A percentile compares a stretch with the other conserved stretches of the same genome.
Conservation (phyloP, 345 rosid genomes). For the Citrus inodora region DNA sequence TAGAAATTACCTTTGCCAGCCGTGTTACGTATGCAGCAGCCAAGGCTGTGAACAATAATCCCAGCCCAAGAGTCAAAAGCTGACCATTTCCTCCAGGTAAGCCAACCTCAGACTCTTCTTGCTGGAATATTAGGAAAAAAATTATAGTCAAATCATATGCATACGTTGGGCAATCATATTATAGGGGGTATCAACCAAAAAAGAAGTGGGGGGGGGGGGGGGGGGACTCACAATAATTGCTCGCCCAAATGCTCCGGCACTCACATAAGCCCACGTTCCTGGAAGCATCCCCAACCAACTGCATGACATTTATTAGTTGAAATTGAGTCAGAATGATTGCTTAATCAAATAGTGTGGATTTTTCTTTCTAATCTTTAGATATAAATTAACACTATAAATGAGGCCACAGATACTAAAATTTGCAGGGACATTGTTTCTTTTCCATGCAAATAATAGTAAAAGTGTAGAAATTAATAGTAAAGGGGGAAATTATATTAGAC, state of each 20-base stretch:
- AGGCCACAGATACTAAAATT: background rate
- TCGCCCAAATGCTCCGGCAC: constrained; percentile 94
- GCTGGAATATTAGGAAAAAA: constrained; percentile 36
- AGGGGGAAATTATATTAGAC: background rate
- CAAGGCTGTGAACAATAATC: constrained; percentile 76
- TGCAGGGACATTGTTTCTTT: background rate
- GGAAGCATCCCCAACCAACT: constrained; percentile 99
- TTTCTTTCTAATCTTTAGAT: background rate
- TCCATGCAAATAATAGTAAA: background rate
- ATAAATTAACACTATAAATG: background rate
- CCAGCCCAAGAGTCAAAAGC: constrained; percentile 77
- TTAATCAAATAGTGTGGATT: background rate
- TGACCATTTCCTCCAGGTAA: constrained; percentile 71
- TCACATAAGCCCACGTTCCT: constrained; percentile 98
- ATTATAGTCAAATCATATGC: background rate
- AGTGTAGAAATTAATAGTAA: background rate
- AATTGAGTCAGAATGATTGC: constrained; percentile 12
- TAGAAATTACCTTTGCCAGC: constrained; percentile 72
- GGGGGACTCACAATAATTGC: constrained; percentile 73
- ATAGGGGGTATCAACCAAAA: background rate
- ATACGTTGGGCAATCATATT: background rate
- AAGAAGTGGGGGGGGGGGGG: no score
- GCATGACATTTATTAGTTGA: constrained; percentile 24
- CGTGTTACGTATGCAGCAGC: constrained; percentile 85
- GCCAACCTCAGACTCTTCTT: constrained; percentile 76